These are phyloP conservation scores for Tympanopsis confertula DNA, from an alignment of 2,329 filamentous ascomycete species.

Conservation along the genomic window DNA sequence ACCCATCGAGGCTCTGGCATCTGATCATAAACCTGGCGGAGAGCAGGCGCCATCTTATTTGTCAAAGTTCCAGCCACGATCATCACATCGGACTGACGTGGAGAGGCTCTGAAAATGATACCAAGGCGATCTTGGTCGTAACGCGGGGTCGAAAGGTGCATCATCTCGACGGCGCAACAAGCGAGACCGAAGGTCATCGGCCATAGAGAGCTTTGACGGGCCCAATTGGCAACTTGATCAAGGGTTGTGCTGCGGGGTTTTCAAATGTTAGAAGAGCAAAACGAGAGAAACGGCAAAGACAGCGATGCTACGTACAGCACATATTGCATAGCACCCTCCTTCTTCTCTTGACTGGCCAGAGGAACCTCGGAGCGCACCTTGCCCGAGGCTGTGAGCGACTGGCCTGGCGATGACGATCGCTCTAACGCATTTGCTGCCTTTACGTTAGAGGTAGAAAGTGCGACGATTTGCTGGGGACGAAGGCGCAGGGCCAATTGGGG, in stretches of 20 bases:
- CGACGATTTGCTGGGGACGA: slow-evolving; percentile 8
- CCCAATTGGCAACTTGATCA: slow-evolving; percentile 45
- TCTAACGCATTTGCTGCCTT: slow-evolving; percentile 26
- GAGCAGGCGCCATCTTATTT: slow-evolving; percentile 90
- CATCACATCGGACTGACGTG: slow-evolving; percentile 83
- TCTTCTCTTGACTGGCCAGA: slow-evolving; percentile 33
- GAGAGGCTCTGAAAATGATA: slow-evolving; percentile 82
- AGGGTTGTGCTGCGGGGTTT: slow-evolving; percentile 36
- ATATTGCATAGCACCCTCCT: slow-evolving; percentile 37
- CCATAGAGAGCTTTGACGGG: slow-evolving; percentile 46
- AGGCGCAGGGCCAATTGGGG: not conserved
- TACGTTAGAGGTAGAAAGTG: slow-evolving; percentile 25
- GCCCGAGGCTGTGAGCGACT: slow-evolving; percentile 22
- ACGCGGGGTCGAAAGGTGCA: slow-evolving; percentile 48
- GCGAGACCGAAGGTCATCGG: slow-evolving; percentile 50
- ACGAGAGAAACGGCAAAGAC: slow-evolving; percentile 2
- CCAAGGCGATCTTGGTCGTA: slow-evolving; percentile 64
- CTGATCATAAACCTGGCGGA: slow-evolving; percentile 87
- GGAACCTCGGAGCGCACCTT: slow-evolving; percentile 32
- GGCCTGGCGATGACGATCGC: slow-evolving; percentile 16
- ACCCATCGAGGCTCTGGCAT: slow-evolving; percentile 90
- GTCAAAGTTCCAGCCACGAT: slow-evolving; percentile 86
- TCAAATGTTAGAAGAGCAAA: not conserved
- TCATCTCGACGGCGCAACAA: slow-evolving; percentile 54
- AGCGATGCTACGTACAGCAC: slow-evolving; percentile 23